phyloP scores from a whole-genome alignment of 2,329 filamentous ascomycete species.

The Colletotrichum agaves region DNA sequence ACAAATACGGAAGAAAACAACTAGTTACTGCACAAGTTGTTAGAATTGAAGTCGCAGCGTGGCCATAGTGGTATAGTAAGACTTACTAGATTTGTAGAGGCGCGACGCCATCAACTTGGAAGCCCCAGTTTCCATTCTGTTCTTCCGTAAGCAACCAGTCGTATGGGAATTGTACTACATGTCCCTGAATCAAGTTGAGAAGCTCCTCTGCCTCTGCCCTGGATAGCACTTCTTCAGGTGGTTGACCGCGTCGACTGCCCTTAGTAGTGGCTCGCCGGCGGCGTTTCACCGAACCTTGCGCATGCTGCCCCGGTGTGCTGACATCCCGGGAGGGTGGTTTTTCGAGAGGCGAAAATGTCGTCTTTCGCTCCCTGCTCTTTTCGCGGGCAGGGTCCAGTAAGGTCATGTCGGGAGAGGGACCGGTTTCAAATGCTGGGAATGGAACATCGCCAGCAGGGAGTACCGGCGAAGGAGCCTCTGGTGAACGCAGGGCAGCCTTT shows the following conservation, averaged over 20 bases:
- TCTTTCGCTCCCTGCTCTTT: conserved; percentile 59
- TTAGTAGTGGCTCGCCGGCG: conserved; percentile 77
- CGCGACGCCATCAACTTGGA: conserved; percentile 94
- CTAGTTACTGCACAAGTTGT: conserved; percentile 48
- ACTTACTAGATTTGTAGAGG: conserved; percentile 97
- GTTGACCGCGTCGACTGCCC: conserved; percentile 71
- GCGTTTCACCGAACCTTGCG: conserved; percentile 64
- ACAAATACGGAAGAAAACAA: conserved; percentile 7
- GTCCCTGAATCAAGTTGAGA: conserved; percentile 84
- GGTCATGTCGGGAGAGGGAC: conserved; percentile 40
- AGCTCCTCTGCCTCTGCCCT: conserved; percentile 83
- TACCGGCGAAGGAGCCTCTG: conserved; percentile 54
- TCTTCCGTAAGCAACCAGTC: conserved; percentile 96
- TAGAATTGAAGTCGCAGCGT: conserved; percentile 39
- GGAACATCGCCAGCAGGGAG: conserved; percentile 55
- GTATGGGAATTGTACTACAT: conserved; percentile 92
- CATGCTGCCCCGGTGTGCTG: conserved; percentile 46
- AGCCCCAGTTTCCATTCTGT: conserved; percentile 94
- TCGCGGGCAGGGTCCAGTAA: conserved; percentile 49
- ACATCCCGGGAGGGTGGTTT: conserved; percentile 55
- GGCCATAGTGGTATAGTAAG: neutral
- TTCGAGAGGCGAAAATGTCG: conserved; percentile 67
- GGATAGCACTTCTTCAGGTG: conserved; percentile 79
- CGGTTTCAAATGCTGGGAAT: conserved; percentile 60
- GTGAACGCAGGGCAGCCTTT: conserved; percentile 41